Percentiles rank a stretch among this genome's conserved stretches.
Evolutionary conservation across 2,329 filamentous ascomycete species (phyloP).

Genomic region (Diplodia sapinea): DNA sequence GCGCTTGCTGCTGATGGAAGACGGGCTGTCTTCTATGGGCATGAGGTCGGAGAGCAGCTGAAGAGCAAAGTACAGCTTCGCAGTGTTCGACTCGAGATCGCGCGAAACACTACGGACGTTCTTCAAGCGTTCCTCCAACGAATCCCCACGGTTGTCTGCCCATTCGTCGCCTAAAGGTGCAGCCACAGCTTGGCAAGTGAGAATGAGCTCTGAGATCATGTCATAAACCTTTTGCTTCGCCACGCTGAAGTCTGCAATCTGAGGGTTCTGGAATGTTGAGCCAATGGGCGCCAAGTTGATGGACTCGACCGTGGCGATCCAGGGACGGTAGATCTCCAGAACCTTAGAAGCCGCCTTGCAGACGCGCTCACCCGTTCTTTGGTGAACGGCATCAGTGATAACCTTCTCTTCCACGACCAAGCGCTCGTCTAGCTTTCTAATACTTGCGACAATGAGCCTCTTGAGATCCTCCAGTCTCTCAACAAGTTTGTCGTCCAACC

Average conservation of each 20-base stretch:
- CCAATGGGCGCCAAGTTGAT: constrained; percentile 84
- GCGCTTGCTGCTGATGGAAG: constrained; percentile 47
- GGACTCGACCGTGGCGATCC: constrained; percentile 88
- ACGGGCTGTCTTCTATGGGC: constrained; percentile 49
- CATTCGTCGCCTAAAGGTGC: constrained; percentile 93
- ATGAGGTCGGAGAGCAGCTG: constrained; percentile 86
- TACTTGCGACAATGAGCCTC: constrained; percentile 80
- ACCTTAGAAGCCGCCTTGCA: constrained; percentile 80
- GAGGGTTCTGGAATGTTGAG: constrained; percentile 79
- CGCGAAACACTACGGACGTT: constrained; percentile 78
- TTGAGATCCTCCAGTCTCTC: constrained; percentile 87
- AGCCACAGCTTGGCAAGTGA: constrained; percentile 89
- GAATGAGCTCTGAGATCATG: constrained; percentile 84
- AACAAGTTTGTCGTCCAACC: constrained; percentile 77
- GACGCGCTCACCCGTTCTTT: constrained; percentile 79
- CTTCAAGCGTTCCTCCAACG: constrained; percentile 83
- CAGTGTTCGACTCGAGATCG: constrained; percentile 83
- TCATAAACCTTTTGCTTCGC: constrained; percentile 96
- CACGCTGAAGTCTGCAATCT: constrained; percentile 82
- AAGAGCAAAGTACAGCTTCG: constrained; percentile 85
- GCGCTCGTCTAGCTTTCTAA: constrained; percentile 85
- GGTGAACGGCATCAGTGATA: constrained; percentile 77
- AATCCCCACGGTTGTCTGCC: constrained; percentile 88
- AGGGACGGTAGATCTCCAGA: constrained; percentile 86
- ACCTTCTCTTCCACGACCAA: constrained; percentile 80